Conservation (phyloP, 345 rosid genomes). For the Camelina neglecta region DNA sequence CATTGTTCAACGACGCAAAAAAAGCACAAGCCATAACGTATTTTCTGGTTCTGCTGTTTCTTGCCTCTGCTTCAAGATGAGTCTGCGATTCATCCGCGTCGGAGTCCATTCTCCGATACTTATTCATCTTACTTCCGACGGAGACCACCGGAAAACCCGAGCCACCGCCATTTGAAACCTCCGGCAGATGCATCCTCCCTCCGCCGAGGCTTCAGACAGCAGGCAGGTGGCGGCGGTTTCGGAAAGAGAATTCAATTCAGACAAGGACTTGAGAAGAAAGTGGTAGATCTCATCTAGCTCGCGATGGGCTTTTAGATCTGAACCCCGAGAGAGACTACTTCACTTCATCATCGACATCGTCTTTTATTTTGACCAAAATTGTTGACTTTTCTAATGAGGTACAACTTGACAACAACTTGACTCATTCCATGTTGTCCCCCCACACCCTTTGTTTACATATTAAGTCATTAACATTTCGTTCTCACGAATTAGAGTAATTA, state of each 20-base stretch:
- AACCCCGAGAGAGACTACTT: neutral
- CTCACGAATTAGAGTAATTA: neutral
- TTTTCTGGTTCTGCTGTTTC: slow-evolving; percentile 53
- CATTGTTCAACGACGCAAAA: slow-evolving; percentile 86
- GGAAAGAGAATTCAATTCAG: slow-evolving; percentile 24
- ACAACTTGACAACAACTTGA: slow-evolving; percentile 6
- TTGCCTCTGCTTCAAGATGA: slow-evolving; percentile 44
- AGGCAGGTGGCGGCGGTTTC: neutral
- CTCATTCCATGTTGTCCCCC: slow-evolving; percentile 6
- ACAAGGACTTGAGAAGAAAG: slow-evolving; percentile 14
- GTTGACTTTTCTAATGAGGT: slow-evolving; percentile 31
- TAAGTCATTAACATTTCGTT: slow-evolving; percentile 10
- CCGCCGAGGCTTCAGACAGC: slow-evolving; percentile 15
- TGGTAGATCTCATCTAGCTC: neutral
- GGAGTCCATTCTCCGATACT: slow-evolving; percentile 80
- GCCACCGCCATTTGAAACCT: slow-evolving; percentile 53
- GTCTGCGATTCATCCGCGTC: slow-evolving; percentile 45
- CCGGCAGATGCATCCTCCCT: slow-evolving; percentile 54
- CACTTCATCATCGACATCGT: neutral
- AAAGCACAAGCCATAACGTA: slow-evolving; percentile 80
- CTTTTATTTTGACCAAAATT: slow-evolving; percentile 28
- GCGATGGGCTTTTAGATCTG: slow-evolving; percentile 36
- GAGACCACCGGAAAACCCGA: slow-evolving; percentile 49
- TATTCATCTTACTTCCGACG: slow-evolving; percentile 61
- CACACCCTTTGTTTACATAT: slow-evolving; percentile 8